Conservation (phyloP, 768 basidiomycete species). For the Baorangia bicolor region DNA sequence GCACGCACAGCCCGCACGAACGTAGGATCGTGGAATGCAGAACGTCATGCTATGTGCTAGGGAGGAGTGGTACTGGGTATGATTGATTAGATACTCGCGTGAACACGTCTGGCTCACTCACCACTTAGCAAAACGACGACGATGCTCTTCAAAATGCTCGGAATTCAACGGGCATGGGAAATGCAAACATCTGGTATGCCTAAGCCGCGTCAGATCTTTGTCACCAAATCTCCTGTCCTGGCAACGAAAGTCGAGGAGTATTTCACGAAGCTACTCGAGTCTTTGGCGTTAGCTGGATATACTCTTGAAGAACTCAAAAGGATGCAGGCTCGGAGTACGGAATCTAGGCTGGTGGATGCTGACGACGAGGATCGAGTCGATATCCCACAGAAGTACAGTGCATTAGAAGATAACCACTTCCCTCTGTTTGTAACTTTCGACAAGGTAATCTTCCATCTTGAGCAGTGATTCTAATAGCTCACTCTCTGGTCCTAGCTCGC, state of each 20-base stretch:
- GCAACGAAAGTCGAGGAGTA: constrained; percentile 72
- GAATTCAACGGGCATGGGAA: constrained; percentile 58
- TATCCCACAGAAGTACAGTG: constrained; percentile 50
- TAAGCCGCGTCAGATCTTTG: constrained; percentile 67
- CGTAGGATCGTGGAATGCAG: constrained; percentile 57
- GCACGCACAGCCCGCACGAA: constrained; percentile 41
- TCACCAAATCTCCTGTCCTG: constrained; percentile 66
- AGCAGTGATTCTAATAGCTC: background rate
- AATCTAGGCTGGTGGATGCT: constrained; percentile 34
- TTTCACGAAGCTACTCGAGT: constrained; percentile 50
- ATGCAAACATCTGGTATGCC: constrained; percentile 29
- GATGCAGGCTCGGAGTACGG: constrained; percentile 20
- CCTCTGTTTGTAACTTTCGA: constrained; percentile 71
- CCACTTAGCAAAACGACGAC: constrained; percentile 65
- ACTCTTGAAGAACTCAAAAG: constrained; percentile 40
- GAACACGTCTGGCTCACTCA: background rate
- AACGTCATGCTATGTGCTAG: constrained; percentile 63
- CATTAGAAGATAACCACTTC: constrained; percentile 58
- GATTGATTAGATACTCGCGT: background rate
- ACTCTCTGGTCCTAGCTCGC: constrained; percentile 17
- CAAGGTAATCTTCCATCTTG: constrained; percentile 38
- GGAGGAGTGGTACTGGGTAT: constrained; percentile 74
- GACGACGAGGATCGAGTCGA: constrained; percentile 26
- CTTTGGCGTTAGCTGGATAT: constrained; percentile 38
- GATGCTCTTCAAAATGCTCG: constrained; percentile 75